These are phyloP conservation scores for Samsoniella hepiali DNA, from an alignment of 2,329 filamentous ascomycete species.

Conservation along the genomic window DNA sequence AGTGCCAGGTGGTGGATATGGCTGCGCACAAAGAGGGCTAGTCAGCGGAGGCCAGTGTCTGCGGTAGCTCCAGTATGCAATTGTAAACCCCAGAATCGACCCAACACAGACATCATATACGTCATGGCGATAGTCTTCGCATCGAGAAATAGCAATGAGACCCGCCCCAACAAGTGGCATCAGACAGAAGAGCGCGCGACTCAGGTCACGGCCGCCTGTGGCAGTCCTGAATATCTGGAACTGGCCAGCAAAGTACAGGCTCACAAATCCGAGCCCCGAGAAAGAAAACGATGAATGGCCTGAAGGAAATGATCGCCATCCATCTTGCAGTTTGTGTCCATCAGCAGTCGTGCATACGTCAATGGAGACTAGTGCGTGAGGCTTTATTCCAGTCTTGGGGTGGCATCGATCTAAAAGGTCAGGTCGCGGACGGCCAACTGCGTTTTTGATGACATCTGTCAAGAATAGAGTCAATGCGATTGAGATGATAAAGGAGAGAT, in stretches of 20 bases:
- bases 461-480: conserved; percentile 76
- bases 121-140: conserved; percentile 69
- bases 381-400: conserved; percentile 52
- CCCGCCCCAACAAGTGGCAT: conserved; percentile 58
- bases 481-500: conserved; percentile 76
- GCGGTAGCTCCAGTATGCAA: conserved; percentile 65
- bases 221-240: conserved; percentile 53
- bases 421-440: conserved; percentile 69
- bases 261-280: conserved; percentile 71
- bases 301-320: conserved; percentile 79
- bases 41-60: conserved; percentile 59
- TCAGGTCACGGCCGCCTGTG: conserved; percentile 48
- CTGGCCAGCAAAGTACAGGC: conserved; percentile 67
- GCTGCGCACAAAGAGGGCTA: conserved; percentile 53
- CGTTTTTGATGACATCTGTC: conserved; percentile 89
- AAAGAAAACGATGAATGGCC: conserved; percentile 80
- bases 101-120: conserved; percentile 66
- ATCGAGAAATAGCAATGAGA: conserved; percentile 67
- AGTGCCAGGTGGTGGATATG: conserved; percentile 48
- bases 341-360: conserved; percentile 70
- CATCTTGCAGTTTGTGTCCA: conserved; percentile 71
- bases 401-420: conserved; percentile 73
- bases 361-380: conserved; percentile 56
- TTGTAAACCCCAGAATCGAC: conserved; percentile 54
- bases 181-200: conserved; percentile 55